Evolutionary conservation across 2,329 filamentous ascomycete species (phyloP), one percentile per base, ranked within the genome.

Genomic region (Atkinsonella hypoxylon): DNA sequence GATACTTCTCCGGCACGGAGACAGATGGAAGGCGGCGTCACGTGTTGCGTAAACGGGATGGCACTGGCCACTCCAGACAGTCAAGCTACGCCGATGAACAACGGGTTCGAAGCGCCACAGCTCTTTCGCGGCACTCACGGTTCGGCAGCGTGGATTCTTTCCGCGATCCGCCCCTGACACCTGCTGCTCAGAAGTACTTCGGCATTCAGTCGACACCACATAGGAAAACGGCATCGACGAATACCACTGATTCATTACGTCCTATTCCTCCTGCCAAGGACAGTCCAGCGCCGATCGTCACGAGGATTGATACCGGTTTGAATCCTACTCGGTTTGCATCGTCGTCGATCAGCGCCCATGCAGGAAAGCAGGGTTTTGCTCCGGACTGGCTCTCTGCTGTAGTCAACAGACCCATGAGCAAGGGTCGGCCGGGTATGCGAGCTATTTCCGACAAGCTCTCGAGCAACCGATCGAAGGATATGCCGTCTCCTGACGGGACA

Each of bases 1-100:
- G 90, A 22, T 97, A 97, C 66, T 95, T 96, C 62, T 96, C 91
- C 8, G 89, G 90, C 3, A 86, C 85, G 15, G 91, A 97, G 61
- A 74, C 82, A 11, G 89, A 96, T 55, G 79, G 79, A 42, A 81
- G 85, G 52, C 82, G 79, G 59, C 79, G 87, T 44, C 94, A 89
- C 62, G 74, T 93, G 45, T 72, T 96, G 56, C 88, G 87, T 66
- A 94, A 93, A 69, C 83, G 87, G 51, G 79, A 82, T 53, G 83
- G 79, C 54, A 67, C 52, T 45, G 70, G 68, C 30, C 80, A 88
- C 64, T 82, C 84, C 38, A 77, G 82, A 45, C 84, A 86, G 58
- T 81, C 85, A 12, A 95, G 87, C 67, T 85, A 89, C 61, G 75
- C 83, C 5, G 86, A 90, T 49, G 85, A 90, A 62, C 79, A 87